These are phyloP conservation scores for Aspergillus heteromorphus DNA, from an alignment of 495 filamentous ascomycete genomes.

Conservation along the genomic window DNA sequence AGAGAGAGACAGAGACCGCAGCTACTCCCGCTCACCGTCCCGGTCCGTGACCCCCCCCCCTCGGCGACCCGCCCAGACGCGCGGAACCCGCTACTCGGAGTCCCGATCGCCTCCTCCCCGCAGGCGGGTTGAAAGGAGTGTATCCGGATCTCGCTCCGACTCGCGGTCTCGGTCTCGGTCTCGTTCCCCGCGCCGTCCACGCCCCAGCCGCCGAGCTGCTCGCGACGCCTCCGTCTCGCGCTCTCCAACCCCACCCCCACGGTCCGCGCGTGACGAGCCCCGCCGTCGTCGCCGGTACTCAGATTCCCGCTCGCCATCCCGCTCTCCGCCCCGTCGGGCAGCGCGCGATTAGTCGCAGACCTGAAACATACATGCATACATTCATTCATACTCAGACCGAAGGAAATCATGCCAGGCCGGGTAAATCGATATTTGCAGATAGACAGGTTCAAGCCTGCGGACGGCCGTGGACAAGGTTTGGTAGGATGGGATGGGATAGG, in stretches of 20 bases:
- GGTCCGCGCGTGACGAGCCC: slow-evolving; percentile 8
- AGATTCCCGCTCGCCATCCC: slow-evolving; percentile 17
- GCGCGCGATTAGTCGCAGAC: slow-evolving; percentile 2
- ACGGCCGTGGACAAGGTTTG: too few relatives aligned
- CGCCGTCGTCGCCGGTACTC: slow-evolving; percentile 24
- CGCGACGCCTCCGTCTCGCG: slow-evolving; percentile 15
- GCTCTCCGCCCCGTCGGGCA: slow-evolving; percentile 25
- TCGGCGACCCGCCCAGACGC: slow-evolving; percentile 12
- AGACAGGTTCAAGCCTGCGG: background rate
- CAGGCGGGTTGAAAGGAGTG: slow-evolving; percentile 14
- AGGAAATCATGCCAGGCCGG: background rate
- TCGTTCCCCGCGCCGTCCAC: slow-evolving; percentile 9
- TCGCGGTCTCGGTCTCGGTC: slow-evolving; percentile 27
- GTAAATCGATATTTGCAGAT: background rate
- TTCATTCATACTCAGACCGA: background rate
- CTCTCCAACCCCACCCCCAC: slow-evolving; percentile 22
- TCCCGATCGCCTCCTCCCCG: slow-evolving; percentile 29
- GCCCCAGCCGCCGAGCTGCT: slow-evolving; percentile 8
- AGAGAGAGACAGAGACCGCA: slow-evolving; percentile 26
- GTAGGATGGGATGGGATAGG: too few relatives aligned
- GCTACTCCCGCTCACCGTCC: slow-evolving; percentile 29
- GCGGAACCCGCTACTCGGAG: slow-evolving; percentile 19
- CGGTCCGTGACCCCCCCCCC: slow-evolving; percentile 32
- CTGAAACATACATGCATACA: too few relatives aligned
- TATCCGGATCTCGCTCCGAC: slow-evolving; percentile 23